These are phyloP conservation scores for Ambrosia hybrid DNA, from an alignment of 140 eudicot genomes.

Conservation along the genomic window DNA sequence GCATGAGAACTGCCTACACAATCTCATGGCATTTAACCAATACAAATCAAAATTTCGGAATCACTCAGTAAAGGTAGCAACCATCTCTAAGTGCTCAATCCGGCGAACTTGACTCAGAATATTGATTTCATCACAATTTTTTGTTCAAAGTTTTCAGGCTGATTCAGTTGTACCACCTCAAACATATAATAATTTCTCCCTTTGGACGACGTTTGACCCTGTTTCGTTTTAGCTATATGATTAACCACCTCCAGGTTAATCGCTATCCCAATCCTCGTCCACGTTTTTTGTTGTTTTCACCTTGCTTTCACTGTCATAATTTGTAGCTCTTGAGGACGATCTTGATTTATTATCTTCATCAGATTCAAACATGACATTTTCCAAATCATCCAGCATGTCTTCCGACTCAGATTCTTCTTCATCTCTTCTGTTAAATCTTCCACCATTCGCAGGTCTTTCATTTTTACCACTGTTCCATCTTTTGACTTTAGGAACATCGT, in stretches of 20 bases:
- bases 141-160: conserved; percentile 5
- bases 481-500: conserved; percentile 33
- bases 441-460: conserved; percentile 30
- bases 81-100: conserved; percentile 8
- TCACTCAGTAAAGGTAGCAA: conserved; percentile 11
- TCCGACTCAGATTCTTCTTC: conserved; percentile 37
- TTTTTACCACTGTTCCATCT: conserved; percentile 39
- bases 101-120: conserved; percentile 7
- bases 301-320: conserved; percentile 24
- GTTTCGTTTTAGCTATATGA: background rate
- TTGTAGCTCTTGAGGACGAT: conserved; percentile 9
- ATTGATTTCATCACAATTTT: background rate
- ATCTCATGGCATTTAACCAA: conserved; percentile 15
- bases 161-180: background rate
- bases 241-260: conserved; percentile 33
- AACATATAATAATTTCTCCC: background rate
- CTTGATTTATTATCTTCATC: conserved; percentile 44
- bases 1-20: conserved; percentile 20
- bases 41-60: conserved; percentile 13
- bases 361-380: conserved; percentile 58
- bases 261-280: conserved; percentile 68
- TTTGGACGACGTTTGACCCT: background rate
- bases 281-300: conserved; percentile 36
- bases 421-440: conserved; percentile 29
- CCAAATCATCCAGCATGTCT: conserved; percentile 52